These are phyloP conservation scores for Amanita polypyramis DNA, from an alignment of 768 basidiomycete species.

Conservation along the genomic window DNA sequence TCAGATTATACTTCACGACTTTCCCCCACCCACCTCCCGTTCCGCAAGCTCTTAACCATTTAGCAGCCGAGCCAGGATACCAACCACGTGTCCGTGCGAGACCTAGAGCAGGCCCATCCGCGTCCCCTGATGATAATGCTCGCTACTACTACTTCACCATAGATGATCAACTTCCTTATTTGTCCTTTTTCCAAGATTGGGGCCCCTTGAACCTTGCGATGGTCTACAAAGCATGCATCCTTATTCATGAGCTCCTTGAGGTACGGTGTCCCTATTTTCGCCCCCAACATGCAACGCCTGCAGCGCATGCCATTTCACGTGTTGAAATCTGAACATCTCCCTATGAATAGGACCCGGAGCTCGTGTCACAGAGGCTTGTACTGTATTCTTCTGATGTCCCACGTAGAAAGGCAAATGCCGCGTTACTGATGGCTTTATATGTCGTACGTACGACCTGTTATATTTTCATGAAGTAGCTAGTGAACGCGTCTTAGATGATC, in stretches of 20 bases:
- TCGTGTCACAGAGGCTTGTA: constrained; percentile 65
- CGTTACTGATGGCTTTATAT: constrained; percentile 88
- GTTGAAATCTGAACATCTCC: constrained; percentile 7
- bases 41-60: constrained; percentile 53
- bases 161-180: constrained; percentile 86
- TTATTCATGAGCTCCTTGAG: constrained; percentile 83
- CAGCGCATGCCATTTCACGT: constrained; percentile 20
- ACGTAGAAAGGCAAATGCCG: constrained; percentile 85
- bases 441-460: constrained; percentile 45
- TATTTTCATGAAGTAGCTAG: constrained; percentile 5
- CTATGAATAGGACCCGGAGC: constrained; percentile 55
- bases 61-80: constrained; percentile 38
- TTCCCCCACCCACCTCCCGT: constrained; percentile 68
- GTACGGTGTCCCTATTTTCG: constrained; percentile 25
- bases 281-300: constrained; percentile 22
- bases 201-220: constrained; percentile 87
- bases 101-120: constrained; percentile 46
- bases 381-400: constrained; percentile 86
- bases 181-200: constrained; percentile 93
- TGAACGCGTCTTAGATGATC: constrained; percentile 58
- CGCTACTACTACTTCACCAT: constrained; percentile 87
- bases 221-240: constrained; percentile 88
- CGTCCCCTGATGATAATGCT: constrained; percentile 64
- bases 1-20: constrained; percentile 82
- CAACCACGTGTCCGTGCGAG: constrained; percentile 54